Percentiles rank a stretch among this genome's conserved stretches.
These are phyloP conservation scores for Carex pumila DNA, from an alignment of 176 grass and related monocot genomes.

Conservation along the genomic window DNA sequence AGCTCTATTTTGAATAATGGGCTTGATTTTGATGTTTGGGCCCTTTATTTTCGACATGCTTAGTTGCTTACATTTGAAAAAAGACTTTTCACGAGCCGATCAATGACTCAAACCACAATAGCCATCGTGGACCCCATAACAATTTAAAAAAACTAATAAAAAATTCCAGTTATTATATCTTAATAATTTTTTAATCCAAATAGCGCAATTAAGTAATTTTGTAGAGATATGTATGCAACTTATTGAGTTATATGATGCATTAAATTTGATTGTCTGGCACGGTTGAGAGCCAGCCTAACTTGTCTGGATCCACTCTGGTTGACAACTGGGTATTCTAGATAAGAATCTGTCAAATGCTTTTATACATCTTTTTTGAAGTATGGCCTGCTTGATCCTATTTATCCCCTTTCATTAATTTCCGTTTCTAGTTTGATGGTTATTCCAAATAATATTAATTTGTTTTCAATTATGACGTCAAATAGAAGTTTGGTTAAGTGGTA, in stretches of 20 bases:
- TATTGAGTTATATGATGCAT: not conserved
- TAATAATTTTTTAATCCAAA: not conserved
- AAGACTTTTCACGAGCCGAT: slow-evolving; percentile 1
- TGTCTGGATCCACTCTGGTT: slow-evolving; percentile 12
- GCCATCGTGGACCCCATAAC: not conserved
- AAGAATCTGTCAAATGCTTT: slow-evolving; percentile 3
- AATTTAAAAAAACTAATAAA: not conserved
- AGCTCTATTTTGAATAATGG: not conserved
- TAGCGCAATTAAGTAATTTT: not conserved
- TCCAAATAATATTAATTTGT: no score
- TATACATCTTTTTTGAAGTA: not conserved
- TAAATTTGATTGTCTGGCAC: not conserved
- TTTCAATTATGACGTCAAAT: not conserved
- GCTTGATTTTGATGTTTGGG: slow-evolving; percentile 11
- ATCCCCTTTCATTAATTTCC: no score
- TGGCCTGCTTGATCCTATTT: not conserved
- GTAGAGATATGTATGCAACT: not conserved
- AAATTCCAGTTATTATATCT: not conserved
- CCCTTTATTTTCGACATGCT: slow-evolving; percentile 9
- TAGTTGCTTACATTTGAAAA: not conserved
- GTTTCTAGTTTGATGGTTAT: no score
- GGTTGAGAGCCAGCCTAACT: not conserved
- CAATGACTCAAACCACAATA: not conserved
- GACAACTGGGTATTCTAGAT: not conserved
- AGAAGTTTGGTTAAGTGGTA: not conserved